A percentile compares a stretch with the other conserved stretches of the same genome.
These are phyloP conservation scores for Eucalyptus globulus DNA, from an alignment of 345 rosid genomes.

Conservation along the genomic window DNA sequence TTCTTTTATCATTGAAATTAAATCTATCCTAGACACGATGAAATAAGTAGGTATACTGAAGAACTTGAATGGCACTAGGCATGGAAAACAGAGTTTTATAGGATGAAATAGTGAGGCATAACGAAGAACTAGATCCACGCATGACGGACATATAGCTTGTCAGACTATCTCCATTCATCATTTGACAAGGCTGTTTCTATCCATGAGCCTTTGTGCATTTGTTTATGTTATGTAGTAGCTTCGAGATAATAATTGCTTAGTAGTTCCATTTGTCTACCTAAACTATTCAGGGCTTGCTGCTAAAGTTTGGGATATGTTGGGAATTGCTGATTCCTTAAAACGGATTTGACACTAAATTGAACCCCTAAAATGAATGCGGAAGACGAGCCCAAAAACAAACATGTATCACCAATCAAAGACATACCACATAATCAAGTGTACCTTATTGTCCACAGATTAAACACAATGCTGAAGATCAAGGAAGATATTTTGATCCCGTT, in stretches of 20 bases:
- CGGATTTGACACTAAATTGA: too few species aligned
- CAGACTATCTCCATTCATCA: not conserved
- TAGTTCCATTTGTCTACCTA: not conserved
- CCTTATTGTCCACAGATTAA: too few species aligned
- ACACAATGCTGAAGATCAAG: too few species aligned
- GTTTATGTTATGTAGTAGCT: not conserved
- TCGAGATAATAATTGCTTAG: not conserved
- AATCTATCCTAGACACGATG: not conserved
- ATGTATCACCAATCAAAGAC: too few species aligned
- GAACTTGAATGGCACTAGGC: not conserved
- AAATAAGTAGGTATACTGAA: not conserved
- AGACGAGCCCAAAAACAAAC: too few species aligned
- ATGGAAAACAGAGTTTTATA: not conserved
- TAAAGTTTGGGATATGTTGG: constrained; percentile 25
- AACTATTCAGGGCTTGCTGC: constrained; percentile 70
- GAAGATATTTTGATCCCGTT: too few species aligned
- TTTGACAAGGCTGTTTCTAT: not conserved
- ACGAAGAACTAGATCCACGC: not conserved
- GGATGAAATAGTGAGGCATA: not conserved
- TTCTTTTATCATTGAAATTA: not conserved
- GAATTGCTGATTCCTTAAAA: too few species aligned
- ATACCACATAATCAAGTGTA: too few species aligned
- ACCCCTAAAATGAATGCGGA: too few species aligned
- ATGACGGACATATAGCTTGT: not conserved
- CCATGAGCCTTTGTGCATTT: not conserved